A percentile compares a stretch with the other conserved stretches of the same genome.
phyloP scores from a whole-genome alignment of 225 moss, liverwort and hornwort species.

The Physcomitrellopsis africana region DNA sequence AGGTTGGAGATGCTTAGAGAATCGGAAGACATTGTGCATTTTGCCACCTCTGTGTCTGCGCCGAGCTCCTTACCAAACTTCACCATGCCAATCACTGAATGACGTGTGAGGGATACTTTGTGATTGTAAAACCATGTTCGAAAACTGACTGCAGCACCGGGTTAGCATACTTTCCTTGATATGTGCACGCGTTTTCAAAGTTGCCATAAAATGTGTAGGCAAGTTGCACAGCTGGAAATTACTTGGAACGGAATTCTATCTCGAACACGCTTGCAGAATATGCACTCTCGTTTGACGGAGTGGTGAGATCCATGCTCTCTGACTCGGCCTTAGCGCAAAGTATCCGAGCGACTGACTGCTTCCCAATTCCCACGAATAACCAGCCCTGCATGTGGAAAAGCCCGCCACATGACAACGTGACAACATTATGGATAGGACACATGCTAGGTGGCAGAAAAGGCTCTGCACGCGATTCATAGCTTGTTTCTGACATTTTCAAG shows the following conservation, averaged over 20 bases:
- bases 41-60: background rate
- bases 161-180: background rate
- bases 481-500: background rate
- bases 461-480: background rate
- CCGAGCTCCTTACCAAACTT: background rate
- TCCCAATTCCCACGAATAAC: background rate
- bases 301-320: slow-evolving; percentile 14
- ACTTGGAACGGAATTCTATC: background rate
- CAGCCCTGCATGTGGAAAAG: background rate
- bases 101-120: background rate
- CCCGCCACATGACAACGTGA: background rate
- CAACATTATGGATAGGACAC: background rate
- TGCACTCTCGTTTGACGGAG: background rate
- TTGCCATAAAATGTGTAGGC: background rate
- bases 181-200: background rate
- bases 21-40: background rate
- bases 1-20: background rate
- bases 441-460: background rate
- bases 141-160: background rate
- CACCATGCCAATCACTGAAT: background rate
- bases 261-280: slow-evolving; percentile 13
- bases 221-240: background rate
- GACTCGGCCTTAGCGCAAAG: slow-evolving; percentile 5
- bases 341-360: background rate
- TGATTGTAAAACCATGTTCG: background rate